A percentile compares a stretch with the other conserved stretches of the same genome.
Conservation (phyloP, 2,329 filamentous ascomycete genomes). For the Rugonectria rugulosa region DNA sequence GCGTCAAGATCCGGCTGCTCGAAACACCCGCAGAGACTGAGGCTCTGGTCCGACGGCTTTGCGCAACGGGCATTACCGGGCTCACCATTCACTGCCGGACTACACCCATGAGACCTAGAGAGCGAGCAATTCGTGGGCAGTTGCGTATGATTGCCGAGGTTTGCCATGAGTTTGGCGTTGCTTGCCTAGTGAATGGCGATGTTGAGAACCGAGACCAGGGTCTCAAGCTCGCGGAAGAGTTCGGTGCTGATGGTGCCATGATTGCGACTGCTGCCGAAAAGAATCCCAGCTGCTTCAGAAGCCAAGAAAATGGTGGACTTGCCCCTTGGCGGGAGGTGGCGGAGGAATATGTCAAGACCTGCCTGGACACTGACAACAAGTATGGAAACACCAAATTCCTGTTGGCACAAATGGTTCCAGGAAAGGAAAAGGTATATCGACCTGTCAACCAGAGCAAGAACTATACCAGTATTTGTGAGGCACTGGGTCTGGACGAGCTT, state of each 20-base stretch:
- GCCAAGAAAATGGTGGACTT: slow-evolving; percentile 71
- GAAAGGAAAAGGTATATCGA: slow-evolving; percentile 72
- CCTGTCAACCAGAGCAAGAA: slow-evolving; percentile 71
- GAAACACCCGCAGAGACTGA: slow-evolving; percentile 80
- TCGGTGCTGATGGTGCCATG: slow-evolving; percentile 93
- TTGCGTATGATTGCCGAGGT: slow-evolving; percentile 82
- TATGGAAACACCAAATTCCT: slow-evolving; percentile 95
- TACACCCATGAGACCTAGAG: slow-evolving; percentile 91
- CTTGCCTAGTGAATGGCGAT: slow-evolving; percentile 96
- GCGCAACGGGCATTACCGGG: slow-evolving; percentile 87
- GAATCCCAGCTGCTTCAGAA: slow-evolving; percentile 87
- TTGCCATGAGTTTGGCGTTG: slow-evolving; percentile 85
- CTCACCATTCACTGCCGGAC: slow-evolving; percentile 96
- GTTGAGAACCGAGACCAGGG: slow-evolving; percentile 79
- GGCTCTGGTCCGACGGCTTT: slow-evolving; percentile 77
- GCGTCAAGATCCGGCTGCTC: slow-evolving; percentile 93
- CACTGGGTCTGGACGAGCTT: slow-evolving; percentile 70
- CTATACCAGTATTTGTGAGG: slow-evolving; percentile 73
- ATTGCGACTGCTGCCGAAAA: slow-evolving; percentile 92
- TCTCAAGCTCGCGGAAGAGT: slow-evolving; percentile 75
- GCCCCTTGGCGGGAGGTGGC: slow-evolving; percentile 81
- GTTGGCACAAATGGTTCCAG: slow-evolving; percentile 84
- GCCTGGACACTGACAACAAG: slow-evolving; percentile 82
- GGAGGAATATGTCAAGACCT: slow-evolving; percentile 74
- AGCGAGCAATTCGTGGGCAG: slow-evolving; percentile 86